These are phyloP conservation scores for Lithospermum erythrorhizon DNA, from an alignment of 257 asterid genomes.

Conservation along the genomic window DNA sequence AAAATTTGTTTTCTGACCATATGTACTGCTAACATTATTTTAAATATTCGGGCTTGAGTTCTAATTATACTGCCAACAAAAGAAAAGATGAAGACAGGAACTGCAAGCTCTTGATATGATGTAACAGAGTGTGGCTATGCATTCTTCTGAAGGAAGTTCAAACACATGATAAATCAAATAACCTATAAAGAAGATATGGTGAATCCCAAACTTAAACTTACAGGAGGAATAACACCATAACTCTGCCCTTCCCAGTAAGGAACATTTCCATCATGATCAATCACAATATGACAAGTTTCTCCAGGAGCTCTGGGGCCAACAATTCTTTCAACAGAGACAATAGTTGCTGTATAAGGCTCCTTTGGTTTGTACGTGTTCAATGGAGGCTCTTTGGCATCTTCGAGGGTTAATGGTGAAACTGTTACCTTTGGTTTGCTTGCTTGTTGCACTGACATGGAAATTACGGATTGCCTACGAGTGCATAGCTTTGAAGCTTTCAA, in stretches of 20 bases:
- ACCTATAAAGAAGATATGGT: too few species aligned
- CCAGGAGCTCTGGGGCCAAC: conserved; percentile 99
- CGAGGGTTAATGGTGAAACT: conserved; percentile 62
- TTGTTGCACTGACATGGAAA: conserved; percentile 91
- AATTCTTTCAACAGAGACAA: conserved; percentile 71
- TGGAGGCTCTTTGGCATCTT: conserved; percentile 90
- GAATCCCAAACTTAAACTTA: conserved; percentile 21
- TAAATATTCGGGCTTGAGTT: too few species aligned
- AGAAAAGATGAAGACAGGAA: too few species aligned
- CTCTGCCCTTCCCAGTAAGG: conserved; percentile 99
- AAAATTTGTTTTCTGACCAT: too few species aligned
- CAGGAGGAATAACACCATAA: conserved; percentile 89
- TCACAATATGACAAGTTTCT: conserved; percentile 89
- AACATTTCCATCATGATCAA: conserved; percentile 81
- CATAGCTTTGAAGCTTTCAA: conserved; percentile 24
- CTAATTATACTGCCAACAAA: too few species aligned
- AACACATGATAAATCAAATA: too few species aligned
- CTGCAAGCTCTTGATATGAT: too few species aligned
- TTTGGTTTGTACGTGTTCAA: conserved; percentile 72
- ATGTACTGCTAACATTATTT: too few species aligned
- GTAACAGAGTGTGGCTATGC: too few species aligned
- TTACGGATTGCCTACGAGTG: conserved; percentile 24
- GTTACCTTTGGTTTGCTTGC: conserved; percentile 56
- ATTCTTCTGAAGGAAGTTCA: too few species aligned
- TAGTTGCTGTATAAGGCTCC: conserved; percentile 66